phyloP scores from a whole-genome alignment of 73 alveolate genomes.

The Symbiodinium pilosum region DNA sequence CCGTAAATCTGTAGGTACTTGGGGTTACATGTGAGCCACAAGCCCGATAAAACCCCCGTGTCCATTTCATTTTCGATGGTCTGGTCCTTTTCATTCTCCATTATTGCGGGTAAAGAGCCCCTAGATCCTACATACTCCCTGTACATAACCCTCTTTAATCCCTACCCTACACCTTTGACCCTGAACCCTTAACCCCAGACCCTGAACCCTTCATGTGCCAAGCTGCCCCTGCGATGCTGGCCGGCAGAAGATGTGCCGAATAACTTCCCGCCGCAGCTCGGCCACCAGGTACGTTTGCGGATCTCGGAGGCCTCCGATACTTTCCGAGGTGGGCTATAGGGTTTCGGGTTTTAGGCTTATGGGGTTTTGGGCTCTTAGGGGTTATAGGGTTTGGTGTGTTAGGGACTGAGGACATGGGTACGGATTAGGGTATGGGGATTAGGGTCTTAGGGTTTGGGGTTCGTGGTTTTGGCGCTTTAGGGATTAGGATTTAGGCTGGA shows the following conservation, averaged over 20 bases:
- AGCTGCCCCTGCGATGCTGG: neutral
- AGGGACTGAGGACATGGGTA: neutral
- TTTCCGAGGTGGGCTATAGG: neutral
- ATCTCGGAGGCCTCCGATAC: neutral
- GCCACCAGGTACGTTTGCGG: neutral
- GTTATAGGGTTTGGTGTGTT: neutral
- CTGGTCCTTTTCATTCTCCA: too few species aligned
- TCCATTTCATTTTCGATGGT: too few species aligned
- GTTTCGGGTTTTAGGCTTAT: too few species aligned
- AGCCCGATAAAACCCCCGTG: too few species aligned
- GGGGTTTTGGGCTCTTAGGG: too few species aligned
- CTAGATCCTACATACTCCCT: neutral
- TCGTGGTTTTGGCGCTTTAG: neutral
- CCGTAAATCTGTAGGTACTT: too few species aligned
- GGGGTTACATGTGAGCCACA: too few species aligned
- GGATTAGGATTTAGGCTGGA: neutral
- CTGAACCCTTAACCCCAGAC: neutral
- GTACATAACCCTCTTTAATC: neutral
- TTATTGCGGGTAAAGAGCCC: too few species aligned
- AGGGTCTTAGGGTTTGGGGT: neutral
- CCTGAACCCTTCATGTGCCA: neutral
- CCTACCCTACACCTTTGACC: neutral
- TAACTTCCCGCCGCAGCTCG: neutral
- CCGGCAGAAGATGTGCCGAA: neutral
- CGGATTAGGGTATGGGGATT: neutral